Base-by-base conservation (phyloP, 441 rosid species). In the Eugenia klotzschiana region DNA sequence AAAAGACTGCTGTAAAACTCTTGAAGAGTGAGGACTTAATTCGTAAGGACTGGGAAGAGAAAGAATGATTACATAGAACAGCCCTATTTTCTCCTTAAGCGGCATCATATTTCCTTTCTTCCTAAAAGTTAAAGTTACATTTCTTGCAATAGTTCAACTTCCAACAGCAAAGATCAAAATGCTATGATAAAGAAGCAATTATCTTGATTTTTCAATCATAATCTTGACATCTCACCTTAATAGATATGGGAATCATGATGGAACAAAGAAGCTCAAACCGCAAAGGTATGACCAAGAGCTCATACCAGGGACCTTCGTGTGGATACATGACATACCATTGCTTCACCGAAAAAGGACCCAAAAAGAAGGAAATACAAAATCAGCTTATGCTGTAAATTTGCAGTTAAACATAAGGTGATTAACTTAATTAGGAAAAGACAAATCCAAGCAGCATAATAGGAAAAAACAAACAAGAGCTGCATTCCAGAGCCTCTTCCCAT, bases 191-290 rank as follows among this genome's bases (percentile, higher is more conserved):
- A 79, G 64, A 74, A 83, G 12, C n/a, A 80, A 64, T 8, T 46
- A 20, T 74, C 12, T 46, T 41, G 25, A 79, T 73, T 54, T 26
- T 80, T 57, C 72, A 60, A 46, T 33, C 80, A 83, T 25, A 81
- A 79, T 80, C 40, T 83, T 81, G 50, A 49, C 25, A 22, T 51
- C 80, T 91, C 89, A 92, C 99, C 97, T 97, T 97, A 79, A 97
- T 92, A 73, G 99, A 97, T 84, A 97, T 97, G 55, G 99, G 99
- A 89, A 97, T 97, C 99, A 97, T 97, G 88, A 97, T 97, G 88
- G 99, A 97, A 88, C 99, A 97, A 51, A 97, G 93, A 84, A 97
- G 98, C 92, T 97, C 99, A 87, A 97, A 97, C 90, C 99, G 94
- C 82, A 97, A 88, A 83, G 99, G 99, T 84, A 97, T 97, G 85